phyloP scores from a whole-genome alignment of 1,284 basidiomycete species.

The Schizopora paradoxa region DNA sequence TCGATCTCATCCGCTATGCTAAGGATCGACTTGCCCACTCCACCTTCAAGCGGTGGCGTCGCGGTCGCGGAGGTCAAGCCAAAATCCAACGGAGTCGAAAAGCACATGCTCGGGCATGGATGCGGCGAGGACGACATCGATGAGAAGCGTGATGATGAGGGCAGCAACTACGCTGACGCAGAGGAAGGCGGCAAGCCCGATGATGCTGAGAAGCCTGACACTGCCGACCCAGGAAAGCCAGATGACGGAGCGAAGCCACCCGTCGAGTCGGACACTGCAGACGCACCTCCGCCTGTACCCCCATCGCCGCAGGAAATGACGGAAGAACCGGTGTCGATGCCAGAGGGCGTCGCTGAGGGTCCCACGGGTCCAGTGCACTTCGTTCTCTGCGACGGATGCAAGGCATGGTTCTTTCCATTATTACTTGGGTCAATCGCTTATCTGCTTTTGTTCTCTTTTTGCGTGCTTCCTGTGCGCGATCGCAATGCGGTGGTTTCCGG shows the following conservation, averaged over 20 bases:
- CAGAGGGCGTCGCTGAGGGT: neutral
- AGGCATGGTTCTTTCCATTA: slow-evolving; percentile 1
- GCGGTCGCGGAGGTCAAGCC: neutral
- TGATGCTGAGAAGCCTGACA: neutral
- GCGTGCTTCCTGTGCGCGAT: no score
- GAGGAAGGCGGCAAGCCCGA: neutral
- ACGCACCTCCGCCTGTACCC: neutral
- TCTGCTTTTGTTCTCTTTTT: neutral
- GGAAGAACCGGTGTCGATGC: neutral
- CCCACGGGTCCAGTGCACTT: slow-evolving; percentile 2
- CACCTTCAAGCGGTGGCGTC: neutral
- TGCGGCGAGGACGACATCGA: neutral
- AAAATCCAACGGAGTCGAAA: neutral
- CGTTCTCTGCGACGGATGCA: slow-evolving; percentile 11
- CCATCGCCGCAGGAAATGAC: neutral
- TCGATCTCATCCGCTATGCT: neutral
- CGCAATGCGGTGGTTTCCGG: no score
- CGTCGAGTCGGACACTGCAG: neutral
- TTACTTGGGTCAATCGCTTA: neutral
- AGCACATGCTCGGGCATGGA: neutral
- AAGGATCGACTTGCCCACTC: neutral
- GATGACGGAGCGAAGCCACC: neutral
- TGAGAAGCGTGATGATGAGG: neutral
- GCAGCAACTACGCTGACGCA: neutral
- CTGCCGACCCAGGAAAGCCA: no score